Percentiles rank a stretch among this genome's conserved stretches.
Evolutionary conservation across 805 yeast genomes (phyloP).

Genomic region (Nakazawaea anatomiae): DNA sequence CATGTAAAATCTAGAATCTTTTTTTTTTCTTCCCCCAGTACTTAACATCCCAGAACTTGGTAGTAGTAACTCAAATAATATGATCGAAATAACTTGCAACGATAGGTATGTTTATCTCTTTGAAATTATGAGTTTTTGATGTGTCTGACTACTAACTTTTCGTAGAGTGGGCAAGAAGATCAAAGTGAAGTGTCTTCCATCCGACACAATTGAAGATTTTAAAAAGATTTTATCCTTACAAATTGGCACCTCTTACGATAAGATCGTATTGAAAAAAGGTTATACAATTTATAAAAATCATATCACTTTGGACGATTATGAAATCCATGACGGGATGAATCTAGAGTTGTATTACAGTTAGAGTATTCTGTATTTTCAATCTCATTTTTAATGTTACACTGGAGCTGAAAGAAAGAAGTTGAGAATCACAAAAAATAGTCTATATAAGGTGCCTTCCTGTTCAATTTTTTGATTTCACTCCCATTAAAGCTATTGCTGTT

Average conservation of each 20-base stretch:
- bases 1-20: too few relatives aligned
- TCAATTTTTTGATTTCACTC: slow-evolving; percentile 4
- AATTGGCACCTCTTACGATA: slow-evolving; percentile 67
- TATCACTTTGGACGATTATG: slow-evolving; percentile 89
- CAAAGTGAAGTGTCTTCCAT: slow-evolving; percentile 78
- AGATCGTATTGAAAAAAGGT: slow-evolving; percentile 76
- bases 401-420: neutral
- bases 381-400: neutral
- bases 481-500: neutral
- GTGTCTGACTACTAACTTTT: neutral
- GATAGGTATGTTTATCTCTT: slow-evolving; percentile 42
- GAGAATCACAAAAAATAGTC: slow-evolving; percentile 27
- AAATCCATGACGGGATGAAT: slow-evolving; percentile 83
- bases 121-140: neutral
- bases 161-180: slow-evolving; percentile 78
- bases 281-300: slow-evolving; percentile 82
- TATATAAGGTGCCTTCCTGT: slow-evolving; percentile 30
- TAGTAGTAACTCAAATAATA: slow-evolving; percentile 17
- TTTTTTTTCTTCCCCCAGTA: too few relatives aligned
- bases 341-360: slow-evolving; percentile 75
- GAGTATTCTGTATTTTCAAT: neutral
- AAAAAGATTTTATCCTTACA: slow-evolving; percentile 80
- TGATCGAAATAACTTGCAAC: slow-evolving; percentile 71
- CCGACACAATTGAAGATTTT: slow-evolving; percentile 86
- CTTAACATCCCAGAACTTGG: too few relatives aligned